phyloP scores from a whole-genome alignment of 2,329 filamentous ascomycete genomes.

The Aspergillus bombycis region DNA sequence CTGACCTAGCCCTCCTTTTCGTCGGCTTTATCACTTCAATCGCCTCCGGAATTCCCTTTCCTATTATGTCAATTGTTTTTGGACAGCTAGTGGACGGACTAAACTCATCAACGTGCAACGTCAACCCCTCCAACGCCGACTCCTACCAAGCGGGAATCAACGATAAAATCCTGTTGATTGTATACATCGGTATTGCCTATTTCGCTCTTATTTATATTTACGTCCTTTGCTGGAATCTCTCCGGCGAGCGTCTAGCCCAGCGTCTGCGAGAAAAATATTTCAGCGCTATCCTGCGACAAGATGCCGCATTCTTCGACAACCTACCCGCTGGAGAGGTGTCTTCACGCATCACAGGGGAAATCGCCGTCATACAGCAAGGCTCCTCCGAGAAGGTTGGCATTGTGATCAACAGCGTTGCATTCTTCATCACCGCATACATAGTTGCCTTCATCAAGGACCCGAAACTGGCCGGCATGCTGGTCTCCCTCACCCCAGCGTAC shows the following conservation, averaged over 20 bases:
- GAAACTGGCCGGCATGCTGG: constrained; percentile 64
- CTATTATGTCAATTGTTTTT: constrained; percentile 44
- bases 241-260: constrained; percentile 65
- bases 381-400: constrained; percentile 71
- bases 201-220: constrained; percentile 68
- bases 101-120: constrained; percentile 34
- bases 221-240: constrained; percentile 65
- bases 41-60: constrained; percentile 42
- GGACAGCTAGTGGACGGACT: constrained; percentile 44
- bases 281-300: constrained; percentile 61
- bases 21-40: constrained; percentile 35
- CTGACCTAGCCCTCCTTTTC: constrained; percentile 30
- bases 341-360: constrained; percentile 66
- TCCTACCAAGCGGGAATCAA: constrained; percentile 37
- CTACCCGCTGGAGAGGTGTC: constrained; percentile 66
- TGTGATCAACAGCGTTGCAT: constrained; percentile 47
- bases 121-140: constrained; percentile 15
- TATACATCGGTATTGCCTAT: constrained; percentile 66
- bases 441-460: constrained; percentile 69
- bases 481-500: constrained; percentile 66
- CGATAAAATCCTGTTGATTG: constrained; percentile 62
- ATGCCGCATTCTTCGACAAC: constrained; percentile 66
- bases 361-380: constrained; percentile 67
- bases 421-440: constrained; percentile 69
- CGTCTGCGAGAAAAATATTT: constrained; percentile 66